phyloP scores from a whole-genome alignment of 2,329 filamentous ascomycete species.

The Colletotrichum euphorbiae region DNA sequence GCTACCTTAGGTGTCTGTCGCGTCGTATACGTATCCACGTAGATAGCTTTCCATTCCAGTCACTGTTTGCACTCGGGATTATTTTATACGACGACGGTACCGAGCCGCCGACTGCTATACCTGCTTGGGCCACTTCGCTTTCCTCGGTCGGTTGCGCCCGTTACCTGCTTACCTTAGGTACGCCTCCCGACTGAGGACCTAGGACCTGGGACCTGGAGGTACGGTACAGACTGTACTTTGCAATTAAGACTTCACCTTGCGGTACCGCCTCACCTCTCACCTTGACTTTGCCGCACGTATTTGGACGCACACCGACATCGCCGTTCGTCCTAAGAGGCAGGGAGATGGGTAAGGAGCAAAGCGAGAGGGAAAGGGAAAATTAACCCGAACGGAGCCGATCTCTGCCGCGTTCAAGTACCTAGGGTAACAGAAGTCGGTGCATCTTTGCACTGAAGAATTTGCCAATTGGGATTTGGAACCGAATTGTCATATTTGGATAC shows the following conservation, averaged over 20 bases:
- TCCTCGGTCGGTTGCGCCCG: background rate
- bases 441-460: background rate
- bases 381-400: background rate
- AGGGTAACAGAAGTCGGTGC: too few species aligned
- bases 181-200: background rate
- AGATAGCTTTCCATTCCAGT: background rate
- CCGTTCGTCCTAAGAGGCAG: background rate
- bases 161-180: constrained; percentile 14
- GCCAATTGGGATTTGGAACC: constrained; percentile 1
- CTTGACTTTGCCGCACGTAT: background rate
- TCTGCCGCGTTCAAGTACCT: background rate
- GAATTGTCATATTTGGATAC: constrained; percentile 5
- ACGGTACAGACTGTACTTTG: background rate
- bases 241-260: background rate
- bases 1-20: too few species aligned
- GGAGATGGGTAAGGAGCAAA: background rate
- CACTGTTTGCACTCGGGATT: background rate
- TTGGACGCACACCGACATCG: constrained; percentile 3
- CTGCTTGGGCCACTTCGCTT: too few species aligned
- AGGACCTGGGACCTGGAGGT: too few species aligned
- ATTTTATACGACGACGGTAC: background rate
- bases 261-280: constrained; percentile 1
- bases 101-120: constrained; percentile 4
- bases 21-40: background rate
- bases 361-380: background rate